Evolutionary conservation across 768 basidiomycete genomes (phyloP).

Genomic region (Russula griseocarnosa): DNA sequence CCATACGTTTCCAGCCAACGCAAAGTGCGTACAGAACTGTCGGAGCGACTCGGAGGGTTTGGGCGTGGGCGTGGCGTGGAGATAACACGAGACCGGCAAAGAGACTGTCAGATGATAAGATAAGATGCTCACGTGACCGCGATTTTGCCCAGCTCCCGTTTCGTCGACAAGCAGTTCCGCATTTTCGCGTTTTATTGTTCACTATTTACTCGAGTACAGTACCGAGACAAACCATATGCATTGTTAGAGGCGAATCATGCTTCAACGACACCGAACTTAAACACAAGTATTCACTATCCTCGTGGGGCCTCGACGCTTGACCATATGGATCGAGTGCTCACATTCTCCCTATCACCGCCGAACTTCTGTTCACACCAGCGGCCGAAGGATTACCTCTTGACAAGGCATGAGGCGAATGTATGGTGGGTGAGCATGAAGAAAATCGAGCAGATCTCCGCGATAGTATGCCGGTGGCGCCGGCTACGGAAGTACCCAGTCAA

Average conservation of each 20-base stretch:
- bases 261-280: not conserved
- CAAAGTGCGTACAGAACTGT: not conserved
- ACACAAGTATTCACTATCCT: not conserved
- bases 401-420: not conserved
- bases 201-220: too few species aligned
- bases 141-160: too few species aligned
- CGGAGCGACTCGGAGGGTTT: not conserved
- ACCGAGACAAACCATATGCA: too few species aligned
- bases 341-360: not conserved
- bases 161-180: too few species aligned
- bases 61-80: not conserved
- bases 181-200: too few species aligned
- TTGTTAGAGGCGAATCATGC: too few species aligned
- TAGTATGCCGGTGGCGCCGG: constrained; percentile 3
- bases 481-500: not conserved
- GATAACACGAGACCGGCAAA: not conserved
- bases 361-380: not conserved
- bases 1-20: not conserved
- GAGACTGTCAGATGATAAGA: not conserved
- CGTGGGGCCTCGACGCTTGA: not conserved
- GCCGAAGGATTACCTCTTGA: not conserved
- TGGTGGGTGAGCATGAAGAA: not conserved
- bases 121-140: not conserved
- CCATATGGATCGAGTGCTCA: not conserved
- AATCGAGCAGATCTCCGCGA: not conserved